Evolutionary conservation across 306 rosid genomes (phyloP), one percentile per base, ranked within the genome.

Genomic region (Cucurbita argyrosperma): DNA sequence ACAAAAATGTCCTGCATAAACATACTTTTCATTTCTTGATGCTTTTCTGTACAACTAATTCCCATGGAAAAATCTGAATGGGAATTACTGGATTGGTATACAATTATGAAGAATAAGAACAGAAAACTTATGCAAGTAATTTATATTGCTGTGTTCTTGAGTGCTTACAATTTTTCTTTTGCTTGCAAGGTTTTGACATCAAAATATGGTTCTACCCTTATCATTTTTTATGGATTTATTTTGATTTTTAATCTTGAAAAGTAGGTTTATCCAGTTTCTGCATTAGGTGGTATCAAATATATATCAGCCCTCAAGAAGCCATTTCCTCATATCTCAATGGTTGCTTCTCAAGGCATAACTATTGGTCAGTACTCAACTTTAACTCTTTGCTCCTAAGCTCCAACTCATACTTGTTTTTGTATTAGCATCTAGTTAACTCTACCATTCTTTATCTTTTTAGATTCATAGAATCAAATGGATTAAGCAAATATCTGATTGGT

Each of bases 261-360:
- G 35, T 82, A 92, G 98, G 79, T 92, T 64, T 90, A 88, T 85
- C 96, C 98, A 60, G 93, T 88, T 83, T 92, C 98, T n/a, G 89
- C 87, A 66, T 83, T 92, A 58, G 96, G 96, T 42, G 96, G 98
- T 64, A 74, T 77, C 66, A 80, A 79, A 47, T 90, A 92, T 55
- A 84, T 92, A 76, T 80, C 96, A 79, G 90, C 98, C 62, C 83
- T 92, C 49, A 90, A 87, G 80, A 92, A 83, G 80, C 85, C 98
- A 49, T 92, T 92, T 85, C 80, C 90, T 68, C 91, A 87, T 74
- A 80, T 90, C 75, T 82, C 89, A 42, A 80, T 92, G 89, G 86
- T 92, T 84, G 98, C 98, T 81, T 90, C 98, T 72, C 98, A 87
- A 71, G 98, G 98, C 79, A 87, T 92, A 77, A 86, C 76, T 45